Conservation (phyloP, 345 rosid species). For the Aquilaria sinensis region DNA sequence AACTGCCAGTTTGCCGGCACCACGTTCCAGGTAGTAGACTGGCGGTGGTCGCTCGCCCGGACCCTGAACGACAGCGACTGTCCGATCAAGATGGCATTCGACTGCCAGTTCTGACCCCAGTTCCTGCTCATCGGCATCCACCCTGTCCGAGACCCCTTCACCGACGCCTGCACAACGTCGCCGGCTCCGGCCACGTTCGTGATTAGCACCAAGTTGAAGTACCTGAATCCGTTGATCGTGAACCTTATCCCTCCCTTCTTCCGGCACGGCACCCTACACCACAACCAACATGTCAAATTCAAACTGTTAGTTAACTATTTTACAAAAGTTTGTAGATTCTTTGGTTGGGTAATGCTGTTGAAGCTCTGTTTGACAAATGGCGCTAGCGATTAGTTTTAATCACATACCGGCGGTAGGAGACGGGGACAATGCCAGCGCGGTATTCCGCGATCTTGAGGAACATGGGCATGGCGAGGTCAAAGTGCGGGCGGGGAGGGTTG, state of each 20-base stretch:
- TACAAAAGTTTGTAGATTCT: no score
- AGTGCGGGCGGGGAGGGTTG: slow-evolving; percentile 76
- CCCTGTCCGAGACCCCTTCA: slow-evolving; percentile 48
- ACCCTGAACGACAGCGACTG: slow-evolving; percentile 52
- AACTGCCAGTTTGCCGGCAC: slow-evolving; percentile 86
- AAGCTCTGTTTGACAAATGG: not conserved
- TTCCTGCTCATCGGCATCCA: slow-evolving; percentile 63
- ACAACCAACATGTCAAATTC: no score
- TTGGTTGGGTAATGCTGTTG: not conserved
- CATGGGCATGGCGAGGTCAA: slow-evolving; percentile 75
- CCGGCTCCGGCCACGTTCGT: slow-evolving; percentile 74
- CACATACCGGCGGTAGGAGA: slow-evolving; percentile 50
- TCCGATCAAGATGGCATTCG: slow-evolving; percentile 45
- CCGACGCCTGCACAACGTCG: slow-evolving; percentile 41
- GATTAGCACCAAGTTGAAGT: slow-evolving; percentile 63
- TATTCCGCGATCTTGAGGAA: slow-evolving; percentile 66
- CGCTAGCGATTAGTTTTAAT: no score
- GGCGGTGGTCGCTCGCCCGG: slow-evolving; percentile 67
- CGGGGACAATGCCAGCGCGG: slow-evolving; percentile 65
- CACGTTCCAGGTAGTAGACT: slow-evolving; percentile 71
- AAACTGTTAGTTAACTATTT: no score
- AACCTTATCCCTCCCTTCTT: slow-evolving; percentile 61
- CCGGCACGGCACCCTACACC: slow-evolving; percentile 47
- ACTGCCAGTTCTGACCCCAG: slow-evolving; percentile 86
- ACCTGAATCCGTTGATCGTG: slow-evolving; percentile 62